Evolutionary conservation across 768 basidiomycete genomes (phyloP).

Genomic region (Epithele typhae): DNA sequence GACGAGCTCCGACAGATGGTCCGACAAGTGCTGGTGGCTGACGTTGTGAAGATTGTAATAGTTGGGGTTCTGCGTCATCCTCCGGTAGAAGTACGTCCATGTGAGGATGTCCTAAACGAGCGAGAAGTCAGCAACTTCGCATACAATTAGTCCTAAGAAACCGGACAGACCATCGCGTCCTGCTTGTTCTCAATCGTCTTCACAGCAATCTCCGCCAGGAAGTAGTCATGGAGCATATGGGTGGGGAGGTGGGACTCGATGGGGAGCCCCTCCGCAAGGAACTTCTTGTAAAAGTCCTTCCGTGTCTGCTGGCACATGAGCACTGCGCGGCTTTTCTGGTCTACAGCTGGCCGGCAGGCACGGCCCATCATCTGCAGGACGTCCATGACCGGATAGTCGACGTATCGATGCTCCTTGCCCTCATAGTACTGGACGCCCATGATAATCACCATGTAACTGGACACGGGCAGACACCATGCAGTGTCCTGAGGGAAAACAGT

Average conservation of each 20-base stretch:
- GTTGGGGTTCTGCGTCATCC: conserved; percentile 97
- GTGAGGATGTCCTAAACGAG: conserved; percentile 81
- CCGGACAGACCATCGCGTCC: conserved; percentile 72
- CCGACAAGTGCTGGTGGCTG: conserved; percentile 91
- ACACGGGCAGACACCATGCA: conserved; percentile 92
- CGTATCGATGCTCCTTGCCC: conserved; percentile 96
- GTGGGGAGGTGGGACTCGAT: conserved; percentile 95
- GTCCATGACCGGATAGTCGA: conserved; percentile 98
- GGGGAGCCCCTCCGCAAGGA: conserved; percentile 93
- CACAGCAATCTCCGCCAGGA: conserved; percentile 96
- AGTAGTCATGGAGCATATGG: conserved; percentile 91
- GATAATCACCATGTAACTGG: conserved; percentile 96
- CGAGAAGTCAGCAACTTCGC: not conserved
- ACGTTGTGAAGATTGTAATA: conserved; percentile 95
- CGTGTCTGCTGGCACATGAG: conserved; percentile 97
- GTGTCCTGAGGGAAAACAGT: conserved; percentile 85
- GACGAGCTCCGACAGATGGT: conserved; percentile 93
- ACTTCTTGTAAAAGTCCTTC: conserved; percentile 99
- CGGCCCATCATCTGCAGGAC: conserved; percentile 99
- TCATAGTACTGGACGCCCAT: conserved; percentile 99
- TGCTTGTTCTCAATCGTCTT: conserved; percentile 99
- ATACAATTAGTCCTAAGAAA: not conserved
- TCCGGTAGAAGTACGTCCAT: conserved; percentile 97
- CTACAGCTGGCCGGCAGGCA: conserved; percentile 89
- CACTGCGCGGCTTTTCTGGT: conserved; percentile 88